A percentile compares a stretch with the other conserved stretches of the same genome.
These are phyloP conservation scores for Aspergillus novofumigatus DNA, from an alignment of 2,329 filamentous ascomycete genomes.

Conservation along the genomic window DNA sequence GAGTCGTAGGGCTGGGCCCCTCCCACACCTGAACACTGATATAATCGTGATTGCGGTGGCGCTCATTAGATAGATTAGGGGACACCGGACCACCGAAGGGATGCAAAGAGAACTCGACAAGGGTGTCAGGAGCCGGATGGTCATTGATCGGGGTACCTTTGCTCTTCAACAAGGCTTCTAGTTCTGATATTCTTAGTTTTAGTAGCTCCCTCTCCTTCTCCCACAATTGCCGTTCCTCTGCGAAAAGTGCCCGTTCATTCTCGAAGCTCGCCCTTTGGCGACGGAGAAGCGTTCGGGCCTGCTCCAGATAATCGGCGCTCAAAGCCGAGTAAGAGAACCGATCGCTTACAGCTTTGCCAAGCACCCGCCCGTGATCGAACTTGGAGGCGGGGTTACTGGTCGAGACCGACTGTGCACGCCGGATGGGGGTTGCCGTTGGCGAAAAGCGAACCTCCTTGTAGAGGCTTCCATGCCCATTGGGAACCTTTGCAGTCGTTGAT, in stretches of 20 bases:
- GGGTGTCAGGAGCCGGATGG: conserved; percentile 8
- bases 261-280: conserved; percentile 38
- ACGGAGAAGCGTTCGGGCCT: conserved; percentile 38
- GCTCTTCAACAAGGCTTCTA: conserved; percentile 33
- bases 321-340: conserved; percentile 20
- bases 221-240: conserved; percentile 43
- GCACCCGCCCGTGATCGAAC: conserved; percentile 19
- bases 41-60: conserved; percentile 2
- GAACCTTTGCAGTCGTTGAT: conserved; percentile 18
- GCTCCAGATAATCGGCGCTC: conserved; percentile 37
- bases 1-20: conserved; percentile 36
- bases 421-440: conserved; percentile 32
- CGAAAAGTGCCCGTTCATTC: conserved; percentile 38
- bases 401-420: conserved; percentile 38
- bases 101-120: conserved; percentile 6
- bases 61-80: not conserved
- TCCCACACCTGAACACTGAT: conserved; percentile 39
- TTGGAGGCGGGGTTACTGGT: conserved; percentile 30
- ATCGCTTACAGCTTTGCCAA: conserved; percentile 17
- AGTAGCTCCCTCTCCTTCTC: conserved; percentile 41
- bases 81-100: conserved; percentile 14
- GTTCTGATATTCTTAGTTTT: conserved; percentile 37
- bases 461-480: conserved; percentile 31
- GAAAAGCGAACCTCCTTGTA: conserved; percentile 44
- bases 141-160: conserved; percentile 6